A percentile compares a stretch with the other conserved stretches of the same genome.
Conservation (phyloP, 2,329 filamentous ascomycete genomes). For the Dryadomyces sulphureus region DNA sequence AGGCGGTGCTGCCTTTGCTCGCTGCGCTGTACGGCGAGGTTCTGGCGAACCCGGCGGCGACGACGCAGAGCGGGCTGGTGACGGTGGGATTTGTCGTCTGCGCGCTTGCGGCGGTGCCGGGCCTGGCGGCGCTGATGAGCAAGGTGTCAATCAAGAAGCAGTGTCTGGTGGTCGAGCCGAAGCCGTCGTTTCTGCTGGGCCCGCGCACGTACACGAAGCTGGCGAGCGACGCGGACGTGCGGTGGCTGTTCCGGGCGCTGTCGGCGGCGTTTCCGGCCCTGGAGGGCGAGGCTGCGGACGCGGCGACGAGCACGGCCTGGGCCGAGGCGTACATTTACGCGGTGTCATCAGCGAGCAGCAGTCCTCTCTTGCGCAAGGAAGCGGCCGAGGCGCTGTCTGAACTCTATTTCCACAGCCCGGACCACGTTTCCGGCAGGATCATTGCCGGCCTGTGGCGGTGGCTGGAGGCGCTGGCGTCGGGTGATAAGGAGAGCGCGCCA, state of each 20-base stretch:
- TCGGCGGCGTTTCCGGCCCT: slow-evolving; percentile 43
- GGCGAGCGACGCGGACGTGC: slow-evolving; percentile 56
- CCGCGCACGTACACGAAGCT: slow-evolving; percentile 75
- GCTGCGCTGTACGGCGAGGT: slow-evolving; percentile 66
- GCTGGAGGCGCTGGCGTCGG: slow-evolving; percentile 49
- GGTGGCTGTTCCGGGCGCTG: slow-evolving; percentile 62
- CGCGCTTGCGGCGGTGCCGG: slow-evolving; percentile 42
- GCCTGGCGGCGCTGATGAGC: slow-evolving; percentile 33
- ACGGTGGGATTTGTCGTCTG: slow-evolving; percentile 63
- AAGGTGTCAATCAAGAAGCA: slow-evolving; percentile 49
- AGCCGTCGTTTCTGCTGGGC: slow-evolving; percentile 77
- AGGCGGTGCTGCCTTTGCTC: slow-evolving; percentile 38
- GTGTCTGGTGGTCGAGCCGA: slow-evolving; percentile 55
- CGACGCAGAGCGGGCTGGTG: slow-evolving; percentile 71
- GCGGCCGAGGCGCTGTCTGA: slow-evolving; percentile 45
- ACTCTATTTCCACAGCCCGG: slow-evolving; percentile 47
- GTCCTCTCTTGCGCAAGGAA: slow-evolving; percentile 48
- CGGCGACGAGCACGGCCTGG: slow-evolving; percentile 54
- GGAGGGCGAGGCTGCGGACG: slow-evolving; percentile 25
- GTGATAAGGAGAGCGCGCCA: slow-evolving; percentile 67
- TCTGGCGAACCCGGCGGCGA: slow-evolving; percentile 58
- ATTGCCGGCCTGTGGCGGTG: slow-evolving; percentile 67
- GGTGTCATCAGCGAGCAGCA: slow-evolving; percentile 47
- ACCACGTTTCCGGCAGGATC: slow-evolving; percentile 45
- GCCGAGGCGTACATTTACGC: slow-evolving; percentile 73